Base-by-base conservation (phyloP, 1,284 basidiomycete genomes). In the Pascua guehoae region DNA sequence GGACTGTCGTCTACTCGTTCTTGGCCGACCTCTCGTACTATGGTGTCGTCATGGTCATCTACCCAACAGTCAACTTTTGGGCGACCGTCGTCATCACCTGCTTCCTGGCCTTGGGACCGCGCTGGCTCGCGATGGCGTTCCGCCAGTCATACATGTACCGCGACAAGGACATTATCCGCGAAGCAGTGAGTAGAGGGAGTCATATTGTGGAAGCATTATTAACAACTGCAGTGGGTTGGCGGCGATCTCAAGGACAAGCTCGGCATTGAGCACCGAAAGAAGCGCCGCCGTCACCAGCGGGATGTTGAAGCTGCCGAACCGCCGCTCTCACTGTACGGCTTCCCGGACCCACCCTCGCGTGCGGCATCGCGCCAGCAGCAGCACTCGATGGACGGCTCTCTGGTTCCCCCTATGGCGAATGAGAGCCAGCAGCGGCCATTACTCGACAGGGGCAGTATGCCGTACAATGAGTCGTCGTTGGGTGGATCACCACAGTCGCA, bases 1-100 rank as follows among this genome's bases (percentile, higher is more conserved):
- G 91, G 91, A 87, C 93, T 59, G 84, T 86, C 5, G 81, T 94
- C 53, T 95, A 90, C 75, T 92, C 90, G 5, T 84, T 84, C 74
- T 85, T 92, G 70, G 62, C 71, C 2, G 86, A 84, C 51, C 79
- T 78, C 47, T 84, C 88, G 66, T 94, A 91, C 72, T 80, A 84
- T 56, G 78, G 88, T 53, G 89, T 91, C 67, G 86, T 88, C 24
- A 72, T 79, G 32, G 80, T 91, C 49, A 80, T 95, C 16, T 94
- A 87, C 72, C 83, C 86, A 8, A 86, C 86, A 4, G 77, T 91
- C 61, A 83, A 83, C 14, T 96, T 94, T 77, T 95, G 91, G 91
- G 80, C 85, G 1, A 85, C 86, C 0, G 82, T 92, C 18, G 41
- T 90, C 36, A 69, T 94, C 11, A 81, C 88, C 1, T 81, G 86